Percentiles rank a stretch among this genome's conserved stretches.
Conservation (phyloP, 2,329 filamentous ascomycete genomes). For the Didymella exigua region DNA sequence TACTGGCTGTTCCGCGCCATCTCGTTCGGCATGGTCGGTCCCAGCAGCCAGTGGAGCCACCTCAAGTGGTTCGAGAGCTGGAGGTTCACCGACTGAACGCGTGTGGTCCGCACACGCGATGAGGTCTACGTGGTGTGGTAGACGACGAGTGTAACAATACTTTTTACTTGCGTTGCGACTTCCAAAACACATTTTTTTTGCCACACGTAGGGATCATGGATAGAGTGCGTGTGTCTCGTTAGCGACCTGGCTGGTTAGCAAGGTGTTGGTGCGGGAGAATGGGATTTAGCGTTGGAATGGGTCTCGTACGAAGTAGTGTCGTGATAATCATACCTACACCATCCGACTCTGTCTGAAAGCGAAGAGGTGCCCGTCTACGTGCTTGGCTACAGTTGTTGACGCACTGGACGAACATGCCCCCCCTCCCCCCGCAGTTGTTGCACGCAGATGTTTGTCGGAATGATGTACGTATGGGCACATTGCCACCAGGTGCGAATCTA, state of each 20-base stretch:
- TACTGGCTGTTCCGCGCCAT: conserved; percentile 93
- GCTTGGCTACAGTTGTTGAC: too few species aligned
- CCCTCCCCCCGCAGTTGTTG: too few species aligned
- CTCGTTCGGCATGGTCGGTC: conserved; percentile 93
- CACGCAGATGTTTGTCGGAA: too few species aligned
- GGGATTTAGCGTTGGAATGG: background rate
- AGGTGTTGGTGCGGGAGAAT: conserved; percentile 7
- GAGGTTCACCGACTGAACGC: conserved; percentile 72
- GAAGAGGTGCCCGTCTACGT: too few species aligned
- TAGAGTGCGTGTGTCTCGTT: conserved; percentile 12
- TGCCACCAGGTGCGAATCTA: too few species aligned
- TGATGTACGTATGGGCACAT: too few species aligned
- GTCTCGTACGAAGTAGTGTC: background rate
- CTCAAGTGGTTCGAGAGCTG: conserved; percentile 92
- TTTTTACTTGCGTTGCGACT: conserved; percentile 14
- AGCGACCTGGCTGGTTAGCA: conserved; percentile 9
- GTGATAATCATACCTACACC: too few species aligned
- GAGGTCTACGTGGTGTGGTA: conserved; percentile 1
- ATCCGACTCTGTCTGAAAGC: too few species aligned
- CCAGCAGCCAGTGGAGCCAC: conserved; percentile 82
- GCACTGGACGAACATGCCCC: too few species aligned
- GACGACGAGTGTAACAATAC: conserved; percentile 14
- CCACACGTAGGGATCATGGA: conserved; percentile 10
- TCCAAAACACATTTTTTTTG: conserved; percentile 11
- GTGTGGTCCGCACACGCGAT: background rate